Conservation (phyloP, 495 filamentous ascomycete species). For the Thermochaetoides thermophila region DNA sequence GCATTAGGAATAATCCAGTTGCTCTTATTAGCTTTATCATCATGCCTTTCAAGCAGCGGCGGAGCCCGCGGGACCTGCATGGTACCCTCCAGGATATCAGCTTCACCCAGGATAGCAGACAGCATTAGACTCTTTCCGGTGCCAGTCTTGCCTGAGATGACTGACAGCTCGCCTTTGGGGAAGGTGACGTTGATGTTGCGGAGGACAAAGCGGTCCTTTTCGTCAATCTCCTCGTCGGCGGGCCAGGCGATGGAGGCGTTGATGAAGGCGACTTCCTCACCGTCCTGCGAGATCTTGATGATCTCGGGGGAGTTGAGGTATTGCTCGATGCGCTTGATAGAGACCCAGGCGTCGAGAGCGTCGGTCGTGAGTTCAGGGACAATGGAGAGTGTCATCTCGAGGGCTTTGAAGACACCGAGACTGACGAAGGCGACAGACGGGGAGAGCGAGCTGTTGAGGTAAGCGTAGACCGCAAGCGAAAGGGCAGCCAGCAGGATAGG, state of each 20-base stretch:
- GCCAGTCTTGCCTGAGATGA: constrained; percentile 54
- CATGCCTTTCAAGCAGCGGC: constrained; percentile 30
- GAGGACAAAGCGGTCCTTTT: constrained; percentile 45
- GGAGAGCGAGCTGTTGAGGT: constrained; percentile 43
- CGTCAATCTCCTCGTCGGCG: constrained; percentile 35
- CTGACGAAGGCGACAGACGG: constrained; percentile 74
- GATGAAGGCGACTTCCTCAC: constrained; percentile 47
- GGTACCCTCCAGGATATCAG: constrained; percentile 37
- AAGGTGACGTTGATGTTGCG: constrained; percentile 48
- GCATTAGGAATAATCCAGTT: constrained; percentile 58
- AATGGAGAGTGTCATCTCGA: constrained; percentile 55
- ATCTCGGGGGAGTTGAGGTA: constrained; percentile 59
- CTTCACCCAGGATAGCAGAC: constrained; percentile 50
- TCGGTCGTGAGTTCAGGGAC: constrained; percentile 62
- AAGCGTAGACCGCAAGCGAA: constrained; percentile 53
- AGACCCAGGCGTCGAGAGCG: constrained; percentile 55
- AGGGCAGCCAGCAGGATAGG: constrained; percentile 61
- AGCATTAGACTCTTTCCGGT: constrained; percentile 54
- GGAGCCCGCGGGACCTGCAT: constrained; percentile 38
- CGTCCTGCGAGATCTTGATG: constrained; percentile 36
- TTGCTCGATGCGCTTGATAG: constrained; percentile 55
- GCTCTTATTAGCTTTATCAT: constrained; percentile 41
- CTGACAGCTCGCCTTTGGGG: constrained; percentile 51
- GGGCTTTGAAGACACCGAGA: constrained; percentile 53
- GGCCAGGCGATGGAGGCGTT: constrained; percentile 68